phyloP scores from a whole-genome alignment of 495 filamentous ascomycete species.

The Penicillium cosmopolitanum region DNA sequence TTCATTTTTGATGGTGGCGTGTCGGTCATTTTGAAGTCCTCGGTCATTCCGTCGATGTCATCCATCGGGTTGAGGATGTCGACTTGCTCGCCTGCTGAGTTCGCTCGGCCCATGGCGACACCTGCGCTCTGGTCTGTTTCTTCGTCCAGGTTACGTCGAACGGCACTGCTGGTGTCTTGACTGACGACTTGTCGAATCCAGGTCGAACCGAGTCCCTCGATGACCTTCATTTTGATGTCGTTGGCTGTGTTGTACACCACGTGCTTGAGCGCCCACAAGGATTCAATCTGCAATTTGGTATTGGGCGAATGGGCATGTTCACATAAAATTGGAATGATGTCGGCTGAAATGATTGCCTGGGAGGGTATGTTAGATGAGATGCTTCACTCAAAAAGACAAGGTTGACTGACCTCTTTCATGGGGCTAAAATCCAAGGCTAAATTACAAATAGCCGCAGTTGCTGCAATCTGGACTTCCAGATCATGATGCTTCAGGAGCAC shows the following conservation, averaged over 20 bases:
- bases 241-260: slow-evolving; percentile 69
- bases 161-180: slow-evolving; percentile 41
- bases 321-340: slow-evolving; percentile 78
- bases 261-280: slow-evolving; percentile 93
- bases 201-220: slow-evolving; percentile 74
- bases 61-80: slow-evolving; percentile 65
- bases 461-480: slow-evolving; percentile 81
- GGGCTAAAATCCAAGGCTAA: slow-evolving; percentile 84
- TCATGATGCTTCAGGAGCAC: slow-evolving; percentile 73
- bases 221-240: slow-evolving; percentile 70
- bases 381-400: background rate
- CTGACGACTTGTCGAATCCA: slow-evolving; percentile 81
- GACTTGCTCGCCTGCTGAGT: slow-evolving; percentile 67
- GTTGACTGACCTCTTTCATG: slow-evolving; percentile 73
- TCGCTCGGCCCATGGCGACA: slow-evolving; percentile 62
- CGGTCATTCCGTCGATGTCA: slow-evolving; percentile 60
- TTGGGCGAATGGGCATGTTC: slow-evolving; percentile 81
- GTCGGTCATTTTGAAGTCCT: slow-evolving; percentile 68
- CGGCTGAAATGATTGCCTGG: slow-evolving; percentile 72
- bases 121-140: slow-evolving; percentile 40
- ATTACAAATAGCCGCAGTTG: slow-evolving; percentile 81
- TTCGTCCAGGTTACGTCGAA: slow-evolving; percentile 40
- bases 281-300: slow-evolving; percentile 72
- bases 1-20: slow-evolving; percentile 47
- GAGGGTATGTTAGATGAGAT: slow-evolving; percentile 22